Conservation (phyloP, 208 protist species). For the Tetramitus jugosus region DNA sequence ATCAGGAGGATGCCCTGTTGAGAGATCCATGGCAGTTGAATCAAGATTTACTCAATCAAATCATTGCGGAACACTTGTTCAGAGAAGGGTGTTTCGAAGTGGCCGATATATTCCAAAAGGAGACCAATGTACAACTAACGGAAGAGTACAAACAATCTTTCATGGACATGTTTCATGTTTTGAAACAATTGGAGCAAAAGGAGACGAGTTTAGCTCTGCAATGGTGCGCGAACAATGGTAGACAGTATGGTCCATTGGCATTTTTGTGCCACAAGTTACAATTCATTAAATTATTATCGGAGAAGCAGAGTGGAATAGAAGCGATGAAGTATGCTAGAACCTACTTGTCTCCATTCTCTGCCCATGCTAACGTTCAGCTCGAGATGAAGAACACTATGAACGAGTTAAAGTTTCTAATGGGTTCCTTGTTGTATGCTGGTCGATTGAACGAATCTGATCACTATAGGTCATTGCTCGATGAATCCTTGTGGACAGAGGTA, state of each 20-base stretch:
- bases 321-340: conserved; percentile 28
- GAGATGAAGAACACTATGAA: conserved; percentile 1
- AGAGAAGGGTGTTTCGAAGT: conserved; percentile 34
- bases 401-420: conserved; percentile 36
- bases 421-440: conserved; percentile 23
- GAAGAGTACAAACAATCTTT: neutral
- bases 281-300: conserved; percentile 20
- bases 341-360: conserved; percentile 19
- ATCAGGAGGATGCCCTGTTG: neutral
- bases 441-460: conserved; percentile 13
- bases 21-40: conserved; percentile 17
- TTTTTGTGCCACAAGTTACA: conserved; percentile 18
- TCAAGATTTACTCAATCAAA: conserved; percentile 20
- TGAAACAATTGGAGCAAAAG: neutral
- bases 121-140: neutral
- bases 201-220: neutral
- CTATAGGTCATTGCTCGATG: conserved; percentile 1
- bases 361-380: too few relatives aligned
- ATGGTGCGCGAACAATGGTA: neutral
- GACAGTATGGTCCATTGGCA: neutral
- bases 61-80: conserved; percentile 34
- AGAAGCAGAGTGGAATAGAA: neutral
- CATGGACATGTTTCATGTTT: neutral
- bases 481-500: conserved; percentile 11
- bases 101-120: conserved; percentile 27